Conservation (phyloP, 116 monocot species). For the Thalassia testudinum region DNA sequence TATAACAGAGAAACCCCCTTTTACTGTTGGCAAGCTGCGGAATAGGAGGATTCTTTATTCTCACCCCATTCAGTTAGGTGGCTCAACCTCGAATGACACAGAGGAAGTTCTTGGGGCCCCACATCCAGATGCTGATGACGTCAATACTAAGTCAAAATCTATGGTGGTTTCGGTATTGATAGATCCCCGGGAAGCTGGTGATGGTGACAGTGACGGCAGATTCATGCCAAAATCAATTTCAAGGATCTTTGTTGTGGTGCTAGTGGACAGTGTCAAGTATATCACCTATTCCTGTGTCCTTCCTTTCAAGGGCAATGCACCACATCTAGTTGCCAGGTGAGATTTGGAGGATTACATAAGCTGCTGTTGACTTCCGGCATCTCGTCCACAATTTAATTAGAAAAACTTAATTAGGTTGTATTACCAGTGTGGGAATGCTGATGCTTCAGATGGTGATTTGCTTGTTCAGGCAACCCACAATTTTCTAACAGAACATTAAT, state of each 20-base stretch:
- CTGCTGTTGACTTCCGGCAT: too few relatives aligned
- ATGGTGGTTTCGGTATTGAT: constrained; percentile 65
- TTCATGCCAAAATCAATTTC: constrained; percentile 39
- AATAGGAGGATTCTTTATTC: constrained; percentile 50
- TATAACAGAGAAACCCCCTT: constrained; percentile 8
- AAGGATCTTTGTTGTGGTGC: constrained; percentile 65
- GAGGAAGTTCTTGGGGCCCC: constrained; percentile 9
- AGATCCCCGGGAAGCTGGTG: constrained; percentile 65
- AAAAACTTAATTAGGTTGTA: too few relatives aligned
- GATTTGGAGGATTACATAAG: too few relatives aligned
- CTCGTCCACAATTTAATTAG: too few relatives aligned
- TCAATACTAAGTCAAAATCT: constrained; percentile 13
- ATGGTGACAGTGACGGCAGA: constrained; percentile 34
- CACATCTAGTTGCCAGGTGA: constrained; percentile 27
- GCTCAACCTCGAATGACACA: constrained; percentile 15
- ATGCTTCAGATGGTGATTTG: too few relatives aligned
- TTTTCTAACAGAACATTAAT: too few relatives aligned
- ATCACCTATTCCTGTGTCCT: constrained; percentile 84
- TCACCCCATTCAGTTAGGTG: constrained; percentile 38
- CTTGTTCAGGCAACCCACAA: too few relatives aligned
- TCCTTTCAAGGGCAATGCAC: constrained; percentile 31
- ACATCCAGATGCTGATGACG: constrained; percentile 10
- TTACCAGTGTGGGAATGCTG: too few relatives aligned
- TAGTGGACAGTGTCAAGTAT: constrained; percentile 71
- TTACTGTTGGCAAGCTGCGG: constrained; percentile 10